Percentiles rank a stretch among this genome's conserved stretches.
These are phyloP conservation scores for Circinella umbellata DNA, from an alignment of 371 early-diverging fungal genomes.

Conservation along the genomic window DNA sequence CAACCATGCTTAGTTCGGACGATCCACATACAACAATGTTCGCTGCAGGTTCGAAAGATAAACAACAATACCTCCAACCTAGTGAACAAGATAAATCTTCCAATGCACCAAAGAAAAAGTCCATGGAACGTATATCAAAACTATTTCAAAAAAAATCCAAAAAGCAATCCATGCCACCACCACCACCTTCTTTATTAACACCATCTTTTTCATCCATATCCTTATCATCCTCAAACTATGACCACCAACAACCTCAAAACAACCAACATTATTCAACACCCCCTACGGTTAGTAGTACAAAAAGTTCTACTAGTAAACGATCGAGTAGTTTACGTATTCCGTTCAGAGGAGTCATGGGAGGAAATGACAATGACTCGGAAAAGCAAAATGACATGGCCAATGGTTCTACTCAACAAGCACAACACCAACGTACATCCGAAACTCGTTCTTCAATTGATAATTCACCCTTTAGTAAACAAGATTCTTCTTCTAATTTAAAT, in stretches of 20 bases:
- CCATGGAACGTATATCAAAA: slow-evolving; percentile 45
- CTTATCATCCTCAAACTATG: slow-evolving; percentile 20
- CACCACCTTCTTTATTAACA: slow-evolving; percentile 14
- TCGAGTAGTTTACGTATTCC: slow-evolving; percentile 6
- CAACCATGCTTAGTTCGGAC: slow-evolving; percentile 5
- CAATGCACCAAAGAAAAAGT: slow-evolving; percentile 32
- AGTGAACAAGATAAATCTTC: slow-evolving; percentile 15
- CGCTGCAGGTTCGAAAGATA: slow-evolving; percentile 12
- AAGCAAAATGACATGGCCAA: neutral
- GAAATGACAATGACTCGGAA: neutral
- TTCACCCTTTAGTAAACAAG: neutral
- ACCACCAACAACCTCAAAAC: neutral
- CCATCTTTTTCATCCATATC: slow-evolving; percentile 33
- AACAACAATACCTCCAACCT: slow-evolving; percentile 12
- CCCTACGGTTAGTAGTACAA: neutral
- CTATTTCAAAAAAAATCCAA: slow-evolving; percentile 50
- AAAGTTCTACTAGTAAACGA: slow-evolving; percentile 7
- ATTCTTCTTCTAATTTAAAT: neutral
- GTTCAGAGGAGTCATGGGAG: neutral
- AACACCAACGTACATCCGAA: neutral
- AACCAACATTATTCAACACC: neutral
- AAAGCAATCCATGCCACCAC: slow-evolving; percentile 22
- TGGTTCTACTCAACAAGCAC: neutral
- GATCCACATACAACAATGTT: slow-evolving; percentile 11
- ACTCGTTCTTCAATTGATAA: slow-evolving; percentile 1